A percentile compares a stretch with the other conserved stretches of the same genome.
Conservation (phyloP, 2,329 filamentous ascomycete species). For the Diaporthe destruens region DNA sequence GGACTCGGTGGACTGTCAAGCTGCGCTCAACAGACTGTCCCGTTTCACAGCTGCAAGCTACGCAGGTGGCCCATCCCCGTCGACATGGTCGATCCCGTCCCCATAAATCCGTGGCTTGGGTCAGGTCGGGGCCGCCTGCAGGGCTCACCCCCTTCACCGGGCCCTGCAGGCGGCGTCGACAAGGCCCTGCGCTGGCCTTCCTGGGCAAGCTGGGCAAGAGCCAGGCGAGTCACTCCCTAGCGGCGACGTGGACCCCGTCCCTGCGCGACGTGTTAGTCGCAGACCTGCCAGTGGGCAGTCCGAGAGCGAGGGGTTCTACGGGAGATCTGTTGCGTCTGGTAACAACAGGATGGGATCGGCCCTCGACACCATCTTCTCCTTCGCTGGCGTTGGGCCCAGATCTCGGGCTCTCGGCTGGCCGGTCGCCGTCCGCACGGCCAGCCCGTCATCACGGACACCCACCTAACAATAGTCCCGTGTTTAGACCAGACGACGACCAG, state of each 20-base stretch:
- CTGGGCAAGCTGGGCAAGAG: neutral
- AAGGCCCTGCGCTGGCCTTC: constrained; percentile 14
- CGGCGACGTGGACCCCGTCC: neutral
- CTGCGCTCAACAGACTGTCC: constrained; percentile 26
- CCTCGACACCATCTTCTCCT: constrained; percentile 24
- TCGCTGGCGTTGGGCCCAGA: constrained; percentile 18
- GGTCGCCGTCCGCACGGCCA: constrained; percentile 29
- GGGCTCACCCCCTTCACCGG: constrained; percentile 24
- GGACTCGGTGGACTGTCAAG: constrained; percentile 18
- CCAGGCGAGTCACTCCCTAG: constrained; percentile 21
- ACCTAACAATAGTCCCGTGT: constrained; percentile 30
- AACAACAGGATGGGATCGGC: constrained; percentile 25
- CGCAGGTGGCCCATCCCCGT: constrained; percentile 24
- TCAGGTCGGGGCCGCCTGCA: constrained; percentile 29
- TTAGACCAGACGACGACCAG: constrained; percentile 20
- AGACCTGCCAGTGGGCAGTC: constrained; percentile 16
- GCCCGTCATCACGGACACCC: constrained; percentile 14
- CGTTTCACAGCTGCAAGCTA: constrained; percentile 33
- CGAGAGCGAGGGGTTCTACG: constrained; percentile 23
- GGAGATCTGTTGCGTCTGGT: constrained; percentile 4
- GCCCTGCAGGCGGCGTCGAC: constrained; percentile 7
- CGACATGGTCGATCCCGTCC: constrained; percentile 35
- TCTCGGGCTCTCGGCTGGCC: constrained; percentile 27
- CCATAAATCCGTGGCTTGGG: constrained; percentile 22
- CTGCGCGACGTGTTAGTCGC: constrained; percentile 9